Evolutionary conservation across 768 basidiomycete species (phyloP).

Genomic region (Boletus fagicola): DNA sequence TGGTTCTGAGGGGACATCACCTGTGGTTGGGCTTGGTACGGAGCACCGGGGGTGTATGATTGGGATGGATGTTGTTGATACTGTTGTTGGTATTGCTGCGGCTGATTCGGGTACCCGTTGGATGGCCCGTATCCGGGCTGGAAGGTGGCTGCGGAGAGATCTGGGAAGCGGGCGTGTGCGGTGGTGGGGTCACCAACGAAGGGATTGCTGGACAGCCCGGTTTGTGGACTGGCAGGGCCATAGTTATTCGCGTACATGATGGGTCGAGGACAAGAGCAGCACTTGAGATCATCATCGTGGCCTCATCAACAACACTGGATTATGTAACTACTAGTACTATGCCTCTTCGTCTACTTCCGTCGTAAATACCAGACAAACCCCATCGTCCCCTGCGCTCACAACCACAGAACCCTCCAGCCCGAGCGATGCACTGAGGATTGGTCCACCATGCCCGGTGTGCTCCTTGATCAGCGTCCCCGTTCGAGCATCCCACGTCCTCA

Average conservation of each 20-base stretch:
- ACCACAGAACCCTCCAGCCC: slow-evolving; percentile 69
- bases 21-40: slow-evolving; percentile 22
- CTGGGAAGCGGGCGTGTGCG: slow-evolving; percentile 59
- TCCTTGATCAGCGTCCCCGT: slow-evolving; percentile 74
- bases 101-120: slow-evolving; percentile 27
- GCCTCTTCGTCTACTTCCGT: slow-evolving; percentile 42
- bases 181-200: slow-evolving; percentile 56
- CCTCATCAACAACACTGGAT: slow-evolving; percentile 10
- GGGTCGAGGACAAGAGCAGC: slow-evolving; percentile 6
- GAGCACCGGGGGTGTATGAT: slow-evolving; percentile 5
- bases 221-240: slow-evolving; percentile 19
- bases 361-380: slow-evolving; percentile 77
- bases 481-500: slow-evolving; percentile 92
- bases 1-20: slow-evolving; percentile 19
- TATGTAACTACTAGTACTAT: slow-evolving; percentile 17
- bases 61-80: slow-evolving; percentile 34
- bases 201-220: slow-evolving; percentile 58
- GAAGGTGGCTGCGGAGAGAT: slow-evolving; percentile 41
- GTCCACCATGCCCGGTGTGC: slow-evolving; percentile 79
- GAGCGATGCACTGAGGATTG: slow-evolving; percentile 73
- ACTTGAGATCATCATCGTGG: neutral
- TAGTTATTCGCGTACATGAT: slow-evolving; percentile 44
- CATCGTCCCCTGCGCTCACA: slow-evolving; percentile 90
- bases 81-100: slow-evolving; percentile 38
- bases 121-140: slow-evolving; percentile 18